Base-by-base conservation (phyloP, 2,329 filamentous ascomycete species). In the Botryotinia calthae region DNA sequence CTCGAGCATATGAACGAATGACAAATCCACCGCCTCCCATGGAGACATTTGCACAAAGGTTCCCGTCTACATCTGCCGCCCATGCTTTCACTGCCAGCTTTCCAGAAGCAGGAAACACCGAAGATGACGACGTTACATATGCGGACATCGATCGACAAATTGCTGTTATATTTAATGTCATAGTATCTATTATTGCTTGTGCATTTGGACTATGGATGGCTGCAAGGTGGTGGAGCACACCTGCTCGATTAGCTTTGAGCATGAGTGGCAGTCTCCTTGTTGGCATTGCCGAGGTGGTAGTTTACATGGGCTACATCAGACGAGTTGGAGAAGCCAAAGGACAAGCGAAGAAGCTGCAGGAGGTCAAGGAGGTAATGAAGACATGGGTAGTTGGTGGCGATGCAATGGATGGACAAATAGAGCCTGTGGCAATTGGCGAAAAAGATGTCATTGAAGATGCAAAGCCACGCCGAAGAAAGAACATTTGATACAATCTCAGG, bases 91-190 rank as follows among this genome's bases (percentile, higher is more conserved):
- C 87, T 73, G 87, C 84, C 75, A 84, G 81, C 58, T 80, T 82
- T 28, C 82, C 82, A 40, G 87, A 87, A 76, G 76, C 79, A 72
- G 68, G 77, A 28, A 75, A 81, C 70, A 65, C 76, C 12, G 86
- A 86, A 73, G 84, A 88, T 76, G 91, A 93, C 75, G 90, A 91
- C 2, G 83, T 92, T 3, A 90, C 89, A 3, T 90, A 90, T 75
- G 87, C 88, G 51, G 93, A 96, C 74, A 86, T 96, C 1, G 91
- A 95, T 80, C 87, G 92, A n/a, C 93, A 96, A 79, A 84, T 96
- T 72, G 90, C 92, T 59, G 85, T 98, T 12, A 94, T 98, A 69
- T 86, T 97, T 78, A 99, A 98, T 81, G 94, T 98, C 68, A 84
- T 98, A 56, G 86, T 97, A 70, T 97, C 93, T 69, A 92, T 98